These are phyloP conservation scores for Suillus hirtellus DNA, from an alignment of 768 basidiomycete genomes.

Conservation along the genomic window DNA sequence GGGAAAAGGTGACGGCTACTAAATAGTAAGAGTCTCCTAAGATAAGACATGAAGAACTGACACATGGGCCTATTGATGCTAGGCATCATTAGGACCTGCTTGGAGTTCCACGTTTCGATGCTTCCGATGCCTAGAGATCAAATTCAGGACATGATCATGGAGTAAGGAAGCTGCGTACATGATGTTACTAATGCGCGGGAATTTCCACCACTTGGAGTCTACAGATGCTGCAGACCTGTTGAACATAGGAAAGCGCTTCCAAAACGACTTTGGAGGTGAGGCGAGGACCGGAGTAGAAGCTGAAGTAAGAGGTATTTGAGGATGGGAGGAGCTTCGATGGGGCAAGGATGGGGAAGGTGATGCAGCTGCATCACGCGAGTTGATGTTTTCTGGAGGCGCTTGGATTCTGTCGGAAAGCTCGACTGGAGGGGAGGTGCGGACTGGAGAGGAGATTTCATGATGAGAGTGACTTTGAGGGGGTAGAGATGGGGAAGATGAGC, in stretches of 20 bases:
- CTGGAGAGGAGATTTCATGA: neutral
- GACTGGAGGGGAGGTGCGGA: neutral
- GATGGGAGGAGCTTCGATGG: neutral
- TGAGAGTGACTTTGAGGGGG: neutral
- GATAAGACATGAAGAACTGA: neutral
- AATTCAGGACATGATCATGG: neutral
- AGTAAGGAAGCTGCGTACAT: neutral
- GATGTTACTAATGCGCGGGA: neutral
- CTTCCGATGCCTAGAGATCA: neutral
- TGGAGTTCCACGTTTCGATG: neutral
- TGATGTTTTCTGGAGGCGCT: neutral
- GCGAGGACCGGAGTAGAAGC: neutral
- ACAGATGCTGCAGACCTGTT: neutral
- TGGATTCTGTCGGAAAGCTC: neutral
- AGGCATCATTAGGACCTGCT: neutral
- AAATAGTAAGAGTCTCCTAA: neutral
- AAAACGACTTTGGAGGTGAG: neutral
- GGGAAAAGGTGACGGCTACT: neutral
- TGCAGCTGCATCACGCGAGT: neutral
- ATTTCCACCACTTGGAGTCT: neutral
- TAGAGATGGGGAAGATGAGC: neutral
- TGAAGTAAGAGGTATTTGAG: neutral
- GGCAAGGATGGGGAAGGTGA: neutral
- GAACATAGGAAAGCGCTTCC: neutral
- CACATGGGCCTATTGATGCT: neutral